Conservation (phyloP, 805 yeast species). For the Candida easanensis region DNA sequence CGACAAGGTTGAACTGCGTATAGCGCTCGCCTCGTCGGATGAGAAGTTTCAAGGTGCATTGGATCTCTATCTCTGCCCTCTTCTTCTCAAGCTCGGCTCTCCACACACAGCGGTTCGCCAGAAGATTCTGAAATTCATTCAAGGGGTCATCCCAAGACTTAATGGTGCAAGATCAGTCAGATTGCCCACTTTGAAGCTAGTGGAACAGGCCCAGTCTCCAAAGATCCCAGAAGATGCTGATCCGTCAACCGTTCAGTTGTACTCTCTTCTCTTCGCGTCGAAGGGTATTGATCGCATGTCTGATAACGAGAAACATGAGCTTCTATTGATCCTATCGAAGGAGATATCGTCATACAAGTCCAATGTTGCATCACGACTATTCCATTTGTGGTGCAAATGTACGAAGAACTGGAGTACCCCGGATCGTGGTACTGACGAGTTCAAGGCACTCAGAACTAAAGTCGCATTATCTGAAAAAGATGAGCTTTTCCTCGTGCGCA, state of each 20-base stretch:
- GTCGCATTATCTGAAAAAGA: slow-evolving; percentile 34
- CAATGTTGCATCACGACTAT: slow-evolving; percentile 52
- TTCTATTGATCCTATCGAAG: slow-evolving; percentile 47
- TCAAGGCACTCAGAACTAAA: slow-evolving; percentile 31
- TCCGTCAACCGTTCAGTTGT: slow-evolving; percentile 49
- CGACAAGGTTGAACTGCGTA: slow-evolving; percentile 75
- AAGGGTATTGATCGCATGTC: slow-evolving; percentile 61
- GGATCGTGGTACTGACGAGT: slow-evolving; percentile 43
- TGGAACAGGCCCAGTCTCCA: slow-evolving; percentile 62
- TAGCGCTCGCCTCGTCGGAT: slow-evolving; percentile 73
- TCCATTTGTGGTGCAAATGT: slow-evolving; percentile 56
- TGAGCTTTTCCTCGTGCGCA: slow-evolving; percentile 48
- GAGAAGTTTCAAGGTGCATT: slow-evolving; percentile 60
- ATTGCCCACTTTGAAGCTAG: slow-evolving; percentile 61
- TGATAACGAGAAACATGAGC: slow-evolving; percentile 32
- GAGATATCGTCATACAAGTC: slow-evolving; percentile 41
- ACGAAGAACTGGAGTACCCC: slow-evolving; percentile 49
- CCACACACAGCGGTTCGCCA: slow-evolving; percentile 61
- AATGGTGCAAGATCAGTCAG: slow-evolving; percentile 51
- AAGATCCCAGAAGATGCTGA: slow-evolving; percentile 35
- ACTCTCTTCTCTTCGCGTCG: slow-evolving; percentile 63
- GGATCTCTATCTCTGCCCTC: slow-evolving; percentile 66
- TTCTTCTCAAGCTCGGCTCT: slow-evolving; percentile 76
- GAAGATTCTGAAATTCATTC: slow-evolving; percentile 64
- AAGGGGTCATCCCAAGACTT: slow-evolving; percentile 65